Conservation (phyloP, 2,329 filamentous ascomycete genomes). For the Phyllosticta citrichinensis region DNA sequence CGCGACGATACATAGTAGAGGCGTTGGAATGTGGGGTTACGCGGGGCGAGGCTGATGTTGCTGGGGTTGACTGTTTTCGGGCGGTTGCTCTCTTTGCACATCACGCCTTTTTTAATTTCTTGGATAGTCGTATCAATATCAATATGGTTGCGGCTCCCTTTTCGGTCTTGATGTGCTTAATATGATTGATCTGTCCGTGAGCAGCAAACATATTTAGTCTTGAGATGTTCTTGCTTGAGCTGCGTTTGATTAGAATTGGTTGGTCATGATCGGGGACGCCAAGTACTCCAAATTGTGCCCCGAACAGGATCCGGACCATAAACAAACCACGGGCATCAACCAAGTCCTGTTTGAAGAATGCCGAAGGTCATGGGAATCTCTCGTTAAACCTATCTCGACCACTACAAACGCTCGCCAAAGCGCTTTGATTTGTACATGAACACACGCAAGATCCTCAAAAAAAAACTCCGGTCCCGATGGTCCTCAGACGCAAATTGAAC, state of each 20-base stretch:
- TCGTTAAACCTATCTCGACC: neutral
- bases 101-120: neutral
- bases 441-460: neutral
- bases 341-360: no score
- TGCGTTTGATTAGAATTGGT: no score
- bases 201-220: neutral
- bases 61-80: neutral
- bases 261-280: no score
- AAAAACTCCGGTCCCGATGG: neutral
- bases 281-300: no score
- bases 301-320: no score
- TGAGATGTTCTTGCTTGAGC: neutral
- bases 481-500: conserved; percentile 1
- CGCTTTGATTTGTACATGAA: conserved; percentile 3
- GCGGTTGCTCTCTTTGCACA: neutral
- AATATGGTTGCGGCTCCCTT: neutral
- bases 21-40: neutral
- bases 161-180: neutral
- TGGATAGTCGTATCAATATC: neutral
- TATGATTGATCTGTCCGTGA: neutral
- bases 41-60: neutral
- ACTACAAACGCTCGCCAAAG: neutral
- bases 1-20: neutral
- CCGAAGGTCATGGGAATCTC: neutral
- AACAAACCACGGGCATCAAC: no score